Base-by-base conservation (phyloP, 345 rosid species). In the Stellera chamaejasme region DNA sequence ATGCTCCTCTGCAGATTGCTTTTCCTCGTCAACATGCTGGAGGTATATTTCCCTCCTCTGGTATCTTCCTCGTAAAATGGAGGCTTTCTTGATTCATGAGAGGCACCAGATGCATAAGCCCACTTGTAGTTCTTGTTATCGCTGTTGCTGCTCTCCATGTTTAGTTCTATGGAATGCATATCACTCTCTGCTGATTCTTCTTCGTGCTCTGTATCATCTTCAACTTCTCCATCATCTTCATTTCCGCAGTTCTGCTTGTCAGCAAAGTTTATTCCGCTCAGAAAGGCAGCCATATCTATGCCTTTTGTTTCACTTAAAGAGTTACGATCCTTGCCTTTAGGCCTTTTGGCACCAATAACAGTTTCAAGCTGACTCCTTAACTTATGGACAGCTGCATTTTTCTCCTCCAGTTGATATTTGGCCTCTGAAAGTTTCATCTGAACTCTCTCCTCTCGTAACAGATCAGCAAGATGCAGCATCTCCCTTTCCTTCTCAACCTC, bases 401-500 rank as follows among this genome's bases (percentile, higher is more conserved):
- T 87, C 79, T 84, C 96, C 75, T 84, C 90, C 3, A 77, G 80
- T 62, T 74, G 91, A 69, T 81, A 75, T 61, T 89, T 86, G 67
- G 86, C 96, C 14, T 80, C 96, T 1, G 95, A 77, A 49, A 77
- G 88, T 70, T 88, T 85, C 87, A 72, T 74, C 51, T 85, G 95
- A 57, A 75, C 83, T 62, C 93, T 80, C 64, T 78, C 90, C 60
- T 92, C 93, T 0, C 78, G 82, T 50, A 85, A 63, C 42, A 76
- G 79, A 43, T 83, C 90, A 26, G 88, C 90, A 61, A 88, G 62
- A 63, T 80, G 88, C 75, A 80, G 53, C 79, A 91, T 81, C 76
- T 92, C 98, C 65, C 90, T 75, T 66, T 84, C 91, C 67, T 84
- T 88, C 65, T 86, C 91, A 27, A 79, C 88, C 59, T 84, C 95